These are phyloP conservation scores for Floccularia luteovirens DNA, from an alignment of 768 basidiomycete species.

Conservation along the genomic window DNA sequence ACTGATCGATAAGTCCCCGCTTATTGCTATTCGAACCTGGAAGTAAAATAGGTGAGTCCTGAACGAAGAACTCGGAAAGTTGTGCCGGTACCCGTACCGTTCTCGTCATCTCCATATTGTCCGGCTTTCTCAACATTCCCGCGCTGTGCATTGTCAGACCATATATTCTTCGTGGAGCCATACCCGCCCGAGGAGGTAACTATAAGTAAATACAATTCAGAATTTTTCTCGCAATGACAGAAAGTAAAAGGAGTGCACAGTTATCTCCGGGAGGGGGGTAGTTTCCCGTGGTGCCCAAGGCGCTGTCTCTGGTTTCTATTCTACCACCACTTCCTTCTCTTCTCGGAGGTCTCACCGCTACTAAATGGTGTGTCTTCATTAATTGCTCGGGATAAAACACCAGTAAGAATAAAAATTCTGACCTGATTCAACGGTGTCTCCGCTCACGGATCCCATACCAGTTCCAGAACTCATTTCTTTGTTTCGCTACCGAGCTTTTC, in stretches of 20 bases:
- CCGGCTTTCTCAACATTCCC: conserved; percentile 7
- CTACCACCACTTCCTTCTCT: background rate
- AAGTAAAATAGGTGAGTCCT: too few species aligned
- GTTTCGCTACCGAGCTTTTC: too few species aligned
- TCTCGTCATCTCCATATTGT: background rate
- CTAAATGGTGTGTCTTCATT: too few species aligned
- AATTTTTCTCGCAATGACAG: background rate
- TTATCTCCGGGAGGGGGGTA: conserved; percentile 1
- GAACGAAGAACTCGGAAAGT: too few species aligned
- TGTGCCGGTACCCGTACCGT: too few species aligned
- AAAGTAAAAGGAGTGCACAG: background rate
- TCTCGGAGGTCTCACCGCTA: too few species aligned
- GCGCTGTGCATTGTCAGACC: conserved; percentile 18
- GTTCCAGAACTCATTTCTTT: too few species aligned
- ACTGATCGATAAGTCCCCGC: conserved; percentile 12
- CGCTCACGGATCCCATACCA: too few species aligned
- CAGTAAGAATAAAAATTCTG: too few species aligned
- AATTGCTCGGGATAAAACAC: too few species aligned
- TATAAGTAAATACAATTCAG: conserved; percentile 3
- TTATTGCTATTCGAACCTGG: conserved; percentile 6
- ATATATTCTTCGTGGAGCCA: conserved; percentile 13
- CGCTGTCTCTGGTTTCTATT: background rate
- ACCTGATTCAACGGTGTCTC: too few species aligned
- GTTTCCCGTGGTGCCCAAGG: conserved; percentile 1
- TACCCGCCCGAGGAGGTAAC: conserved; percentile 19